Percentiles rank a stretch among this genome's conserved stretches.
Evolutionary conservation across 805 yeast genomes (phyloP).

Genomic region (Candida odintsovae): DNA sequence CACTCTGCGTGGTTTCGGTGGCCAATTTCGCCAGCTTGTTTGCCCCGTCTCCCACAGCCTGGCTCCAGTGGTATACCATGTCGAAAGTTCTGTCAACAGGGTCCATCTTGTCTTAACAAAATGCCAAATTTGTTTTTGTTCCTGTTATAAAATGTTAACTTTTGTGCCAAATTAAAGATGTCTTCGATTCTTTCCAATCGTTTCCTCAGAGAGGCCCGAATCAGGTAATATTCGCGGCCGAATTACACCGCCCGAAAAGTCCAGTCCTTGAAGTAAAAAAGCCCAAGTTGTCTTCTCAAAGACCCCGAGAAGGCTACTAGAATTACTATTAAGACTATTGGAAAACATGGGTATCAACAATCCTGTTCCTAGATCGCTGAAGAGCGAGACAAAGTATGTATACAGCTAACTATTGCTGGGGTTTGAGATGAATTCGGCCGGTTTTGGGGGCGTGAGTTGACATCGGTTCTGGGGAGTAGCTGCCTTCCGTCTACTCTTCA

Average conservation of each 20-base stretch:
- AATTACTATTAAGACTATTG: background rate
- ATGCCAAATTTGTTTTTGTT: too few species aligned
- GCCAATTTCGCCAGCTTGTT: background rate
- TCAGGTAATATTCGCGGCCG: background rate
- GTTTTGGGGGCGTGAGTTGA: background rate
- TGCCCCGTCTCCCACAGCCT: background rate
- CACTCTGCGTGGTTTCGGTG: background rate
- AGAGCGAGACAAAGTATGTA: conserved; percentile 78
- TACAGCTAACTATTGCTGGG: background rate
- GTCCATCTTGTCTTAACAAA: conserved; percentile 4
- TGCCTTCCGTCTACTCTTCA: background rate
- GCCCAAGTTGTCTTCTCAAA: background rate
- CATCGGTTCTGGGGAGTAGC: too few species aligned
- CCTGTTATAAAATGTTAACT: too few species aligned
- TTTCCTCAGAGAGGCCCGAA: background rate
- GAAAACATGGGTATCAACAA: conserved; percentile 72
- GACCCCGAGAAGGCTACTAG: background rate
- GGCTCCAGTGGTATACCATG: conserved; percentile 11
- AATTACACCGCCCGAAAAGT: background rate
- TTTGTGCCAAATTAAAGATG: too few species aligned
- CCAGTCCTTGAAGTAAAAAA: background rate
- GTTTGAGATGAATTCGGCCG: background rate
- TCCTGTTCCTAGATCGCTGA: conserved; percentile 89
- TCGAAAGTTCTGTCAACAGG: conserved; percentile 16
- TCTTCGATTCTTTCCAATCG: too few species aligned